These are phyloP conservation scores for Malus hybrid DNA, from an alignment of 331 rosid species.

Conservation along the genomic window DNA sequence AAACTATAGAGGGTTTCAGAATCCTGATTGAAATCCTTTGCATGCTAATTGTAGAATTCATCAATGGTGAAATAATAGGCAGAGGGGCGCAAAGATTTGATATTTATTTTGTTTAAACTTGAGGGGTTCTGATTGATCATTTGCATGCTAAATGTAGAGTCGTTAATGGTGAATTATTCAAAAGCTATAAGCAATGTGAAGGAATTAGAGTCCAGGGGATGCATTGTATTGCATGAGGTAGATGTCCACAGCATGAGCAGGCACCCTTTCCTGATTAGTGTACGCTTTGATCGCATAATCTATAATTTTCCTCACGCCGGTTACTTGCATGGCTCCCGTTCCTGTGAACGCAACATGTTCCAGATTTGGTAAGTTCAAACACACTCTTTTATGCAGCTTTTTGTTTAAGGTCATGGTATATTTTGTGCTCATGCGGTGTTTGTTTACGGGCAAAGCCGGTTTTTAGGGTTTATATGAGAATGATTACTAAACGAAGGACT, in stretches of 20 bases:
- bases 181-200: neutral
- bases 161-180: neutral
- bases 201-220: neutral
- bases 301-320: constrained; percentile 33
- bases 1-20: neutral
- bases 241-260: constrained; percentile 11
- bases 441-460: neutral
- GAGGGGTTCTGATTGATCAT: neutral
- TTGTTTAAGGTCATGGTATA: neutral
- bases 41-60: neutral
- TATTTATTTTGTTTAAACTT: neutral
- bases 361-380: constrained; percentile 17
- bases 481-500: neutral
- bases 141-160: neutral
- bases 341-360: fast-evolving
- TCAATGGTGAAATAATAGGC: neutral
- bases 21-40: constrained; percentile 1
- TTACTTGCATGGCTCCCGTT: neutral
- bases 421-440: neutral
- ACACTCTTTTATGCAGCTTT: neutral
- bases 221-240: constrained; percentile 6
- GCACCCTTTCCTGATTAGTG: neutral
- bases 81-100: neutral
- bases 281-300: constrained; percentile 15
- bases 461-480: neutral